Evolutionary conservation across 805 yeast species (phyloP).

Genomic region (Spathaspora gorwiae): DNA sequence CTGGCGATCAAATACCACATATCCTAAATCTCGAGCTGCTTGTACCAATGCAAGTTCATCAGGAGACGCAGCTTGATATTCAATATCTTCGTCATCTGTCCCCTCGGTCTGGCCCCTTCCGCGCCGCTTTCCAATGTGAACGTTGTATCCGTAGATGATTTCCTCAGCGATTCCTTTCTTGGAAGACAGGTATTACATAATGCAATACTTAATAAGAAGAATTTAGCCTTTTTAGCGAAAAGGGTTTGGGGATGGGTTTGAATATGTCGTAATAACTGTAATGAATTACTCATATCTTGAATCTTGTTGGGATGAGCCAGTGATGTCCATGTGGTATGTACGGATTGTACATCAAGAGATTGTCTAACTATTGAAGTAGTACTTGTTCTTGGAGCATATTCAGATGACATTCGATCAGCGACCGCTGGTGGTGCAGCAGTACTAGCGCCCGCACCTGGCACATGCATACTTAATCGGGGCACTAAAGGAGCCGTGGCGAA

Average conservation of each 20-base stretch:
- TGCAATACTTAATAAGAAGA: slow-evolving; percentile 78
- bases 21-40: slow-evolving; percentile 96
- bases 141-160: not conserved
- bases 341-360: slow-evolving; percentile 25
- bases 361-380: slow-evolving; percentile 31
- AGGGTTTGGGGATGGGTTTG: slow-evolving; percentile 66
- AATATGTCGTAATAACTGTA: slow-evolving; percentile 63
- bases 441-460: too few relatives aligned
- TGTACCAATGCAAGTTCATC: slow-evolving; percentile 91
- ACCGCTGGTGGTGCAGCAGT: not conserved
- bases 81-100: slow-evolving; percentile 49
- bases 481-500: slow-evolving; percentile 4
- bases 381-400: slow-evolving; percentile 17
- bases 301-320: slow-evolving; percentile 43
- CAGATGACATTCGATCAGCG: not conserved
- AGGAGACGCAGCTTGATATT: slow-evolving; percentile 92
- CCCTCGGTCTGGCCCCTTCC: slow-evolving; percentile 8
- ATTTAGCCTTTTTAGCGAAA: slow-evolving; percentile 68
- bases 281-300: slow-evolving; percentile 45
- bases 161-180: slow-evolving; percentile 23
- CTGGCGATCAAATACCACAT: slow-evolving; percentile 68
- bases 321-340: slow-evolving; percentile 39
- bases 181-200: slow-evolving; percentile 91
- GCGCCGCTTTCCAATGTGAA: slow-evolving; percentile 5
- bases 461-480: slow-evolving; percentile 4